Conservation (phyloP, 176 grass and related monocot species). For the Aechmea fasciata region DNA sequence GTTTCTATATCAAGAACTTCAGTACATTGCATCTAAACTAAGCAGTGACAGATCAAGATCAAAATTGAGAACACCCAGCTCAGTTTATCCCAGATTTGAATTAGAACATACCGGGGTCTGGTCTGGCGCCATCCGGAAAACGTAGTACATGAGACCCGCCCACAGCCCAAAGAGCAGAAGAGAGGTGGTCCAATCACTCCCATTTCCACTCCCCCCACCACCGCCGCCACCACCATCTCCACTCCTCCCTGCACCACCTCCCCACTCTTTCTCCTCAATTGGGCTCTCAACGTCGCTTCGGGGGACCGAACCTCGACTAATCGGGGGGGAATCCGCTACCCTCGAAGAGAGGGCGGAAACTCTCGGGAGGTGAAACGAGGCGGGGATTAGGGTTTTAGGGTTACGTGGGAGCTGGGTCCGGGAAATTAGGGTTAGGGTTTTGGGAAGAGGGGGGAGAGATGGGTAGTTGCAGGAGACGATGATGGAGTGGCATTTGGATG, state of each 20-base stretch:
- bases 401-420: not conserved
- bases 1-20: not conserved
- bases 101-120: constrained; percentile 65
- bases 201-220: constrained; percentile 8
- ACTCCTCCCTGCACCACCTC: not conserved
- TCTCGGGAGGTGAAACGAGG: not conserved
- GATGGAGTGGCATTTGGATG: constrained; percentile 17
- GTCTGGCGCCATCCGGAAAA: constrained; percentile 65
- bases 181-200: constrained; percentile 53
- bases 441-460: constrained; percentile 9
- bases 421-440: constrained; percentile 4
- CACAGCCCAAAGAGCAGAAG: constrained; percentile 68
- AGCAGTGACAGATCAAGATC: not conserved
- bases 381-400: not conserved
- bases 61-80: not conserved
- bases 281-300: constrained; percentile 18
- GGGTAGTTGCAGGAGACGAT: constrained; percentile 15
- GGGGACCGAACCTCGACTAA: constrained; percentile 15
- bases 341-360: not conserved
- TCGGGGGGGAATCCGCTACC: constrained; percentile 2
- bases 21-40: not conserved
- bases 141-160: constrained; percentile 78
- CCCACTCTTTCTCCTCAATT: constrained; percentile 18
- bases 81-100: not conserved
- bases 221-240: not conserved